A percentile compares a stretch with the other conserved stretches of the same genome.
phyloP scores from a whole-genome alignment of 2,329 filamentous ascomycete genomes.

The Aspergillus aculeatus region DNA sequence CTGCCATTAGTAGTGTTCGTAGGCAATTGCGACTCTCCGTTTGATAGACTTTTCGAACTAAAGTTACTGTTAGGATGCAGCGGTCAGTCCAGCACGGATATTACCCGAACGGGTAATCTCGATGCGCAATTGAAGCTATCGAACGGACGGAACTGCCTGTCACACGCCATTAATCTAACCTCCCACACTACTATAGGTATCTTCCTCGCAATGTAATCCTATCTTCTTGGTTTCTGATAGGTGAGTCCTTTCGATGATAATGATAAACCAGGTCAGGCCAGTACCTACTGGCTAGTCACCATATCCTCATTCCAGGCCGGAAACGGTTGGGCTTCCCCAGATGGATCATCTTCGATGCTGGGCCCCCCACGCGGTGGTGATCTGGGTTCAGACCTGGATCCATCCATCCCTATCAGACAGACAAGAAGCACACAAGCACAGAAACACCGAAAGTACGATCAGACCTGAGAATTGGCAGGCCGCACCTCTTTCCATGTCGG shows the following conservation, averaged over 20 bases:
- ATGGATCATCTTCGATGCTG: constrained; percentile 11
- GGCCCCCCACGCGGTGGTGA: constrained; percentile 22
- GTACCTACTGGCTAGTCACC: constrained; percentile 4
- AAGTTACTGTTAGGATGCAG: neutral
- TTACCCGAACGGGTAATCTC: constrained; percentile 3
- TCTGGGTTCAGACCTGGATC: constrained; percentile 5
- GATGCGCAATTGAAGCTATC: neutral
- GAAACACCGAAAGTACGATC: neutral
- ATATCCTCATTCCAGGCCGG: constrained; percentile 6
- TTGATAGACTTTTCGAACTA: neutral
- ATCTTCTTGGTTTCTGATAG: neutral
- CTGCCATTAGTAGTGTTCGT: neutral
- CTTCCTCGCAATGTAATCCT: neutral
- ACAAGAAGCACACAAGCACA: neutral
- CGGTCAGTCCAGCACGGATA: neutral
- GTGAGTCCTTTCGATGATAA: neutral
- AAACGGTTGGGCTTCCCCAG: constrained; percentile 17
- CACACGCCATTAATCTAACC: neutral
- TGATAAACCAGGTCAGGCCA: constrained; percentile 5
- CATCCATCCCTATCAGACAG: neutral
- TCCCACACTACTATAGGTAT: neutral
- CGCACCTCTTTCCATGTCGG: neutral
- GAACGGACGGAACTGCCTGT: neutral
- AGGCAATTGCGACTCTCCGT: no score
- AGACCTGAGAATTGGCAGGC: neutral